A percentile compares a stretch with the other conserved stretches of the same genome.
Evolutionary conservation across 768 basidiomycete species (phyloP).

Genomic region (Psilocybe cyanescens): DNA sequence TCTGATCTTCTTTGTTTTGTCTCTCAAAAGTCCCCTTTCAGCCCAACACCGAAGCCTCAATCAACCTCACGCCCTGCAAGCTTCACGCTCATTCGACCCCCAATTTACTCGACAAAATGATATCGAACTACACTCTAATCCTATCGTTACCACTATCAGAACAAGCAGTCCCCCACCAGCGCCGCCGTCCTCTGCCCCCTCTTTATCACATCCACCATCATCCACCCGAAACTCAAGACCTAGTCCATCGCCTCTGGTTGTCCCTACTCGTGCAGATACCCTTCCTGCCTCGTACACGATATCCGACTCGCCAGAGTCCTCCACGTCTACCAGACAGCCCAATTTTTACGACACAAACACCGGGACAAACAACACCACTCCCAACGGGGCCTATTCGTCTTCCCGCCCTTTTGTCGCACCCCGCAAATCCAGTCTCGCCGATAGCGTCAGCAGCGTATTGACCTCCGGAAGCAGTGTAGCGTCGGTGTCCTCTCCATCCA

Average conservation of each 20-base stretch:
- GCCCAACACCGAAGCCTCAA: slow-evolving; percentile 29
- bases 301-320: slow-evolving; percentile 34
- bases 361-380: slow-evolving; percentile 19
- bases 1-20: slow-evolving; percentile 4
- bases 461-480: slow-evolving; percentile 27
- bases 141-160: slow-evolving; percentile 13
- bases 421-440: slow-evolving; percentile 42
- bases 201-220: slow-evolving; percentile 17
- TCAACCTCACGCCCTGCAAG: slow-evolving; percentile 34
- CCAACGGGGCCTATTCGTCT: slow-evolving; percentile 21
- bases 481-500: slow-evolving; percentile 20
- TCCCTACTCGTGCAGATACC: slow-evolving; percentile 40
- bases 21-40: slow-evolving; percentile 20
- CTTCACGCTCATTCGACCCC: slow-evolving; percentile 47
- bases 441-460: slow-evolving; percentile 35
- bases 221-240: slow-evolving; percentile 33
- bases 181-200: slow-evolving; percentile 24
- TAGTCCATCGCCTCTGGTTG: slow-evolving; percentile 41
- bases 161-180: slow-evolving; percentile 24
- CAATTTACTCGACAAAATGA: slow-evolving; percentile 29
- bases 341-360: slow-evolving; percentile 17
- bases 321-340: slow-evolving; percentile 26
- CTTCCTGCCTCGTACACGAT: slow-evolving; percentile 33
- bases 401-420: slow-evolving; percentile 26
- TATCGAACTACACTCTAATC: slow-evolving; percentile 25